phyloP scores from a whole-genome alignment of 169 alveolate genomes.

The Perkinsus marinus region DNA sequence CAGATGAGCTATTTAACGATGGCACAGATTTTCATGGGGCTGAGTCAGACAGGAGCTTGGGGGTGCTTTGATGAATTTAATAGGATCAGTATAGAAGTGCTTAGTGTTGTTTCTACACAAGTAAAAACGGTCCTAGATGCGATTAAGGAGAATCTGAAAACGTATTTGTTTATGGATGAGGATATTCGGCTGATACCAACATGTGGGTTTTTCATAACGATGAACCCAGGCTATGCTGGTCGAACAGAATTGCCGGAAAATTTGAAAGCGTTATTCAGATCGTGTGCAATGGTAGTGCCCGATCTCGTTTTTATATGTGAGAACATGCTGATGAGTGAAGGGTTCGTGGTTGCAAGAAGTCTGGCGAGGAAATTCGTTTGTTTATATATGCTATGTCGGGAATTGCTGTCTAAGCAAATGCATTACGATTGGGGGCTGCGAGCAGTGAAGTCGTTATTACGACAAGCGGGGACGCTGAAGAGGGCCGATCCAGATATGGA shows the following conservation, averaged over 20 bases:
- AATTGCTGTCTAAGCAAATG: slow-evolving; percentile 67
- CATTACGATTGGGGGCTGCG: slow-evolving; percentile 92
- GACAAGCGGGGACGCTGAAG: slow-evolving; percentile 84
- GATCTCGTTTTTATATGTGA: slow-evolving; percentile 82
- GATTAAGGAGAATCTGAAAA: slow-evolving; percentile 29
- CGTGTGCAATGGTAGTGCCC: slow-evolving; percentile 94
- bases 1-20: slow-evolving; percentile 82
- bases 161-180: slow-evolving; percentile 46
- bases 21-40: slow-evolving; percentile 82
- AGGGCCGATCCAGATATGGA: slow-evolving; percentile 78
- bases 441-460: slow-evolving; percentile 82
- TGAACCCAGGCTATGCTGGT: slow-evolving; percentile 96
- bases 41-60: slow-evolving; percentile 87
- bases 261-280: slow-evolving; percentile 81
- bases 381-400: slow-evolving; percentile 56
- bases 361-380: slow-evolving; percentile 82
- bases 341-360: slow-evolving; percentile 77
- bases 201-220: slow-evolving; percentile 70
- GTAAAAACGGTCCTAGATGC: slow-evolving; percentile 77
- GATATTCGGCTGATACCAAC: slow-evolving; percentile 53
- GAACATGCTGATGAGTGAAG: slow-evolving; percentile 93
- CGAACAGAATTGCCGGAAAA: slow-evolving; percentile 90
- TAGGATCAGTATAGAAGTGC: slow-evolving; percentile 79
- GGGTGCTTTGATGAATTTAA: slow-evolving; percentile 93
- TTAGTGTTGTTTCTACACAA: slow-evolving; percentile 82